These are phyloP conservation scores for Rhizopus sp. DNA, from an alignment of 371 early-diverging fungal species.

Conservation along the genomic window DNA sequence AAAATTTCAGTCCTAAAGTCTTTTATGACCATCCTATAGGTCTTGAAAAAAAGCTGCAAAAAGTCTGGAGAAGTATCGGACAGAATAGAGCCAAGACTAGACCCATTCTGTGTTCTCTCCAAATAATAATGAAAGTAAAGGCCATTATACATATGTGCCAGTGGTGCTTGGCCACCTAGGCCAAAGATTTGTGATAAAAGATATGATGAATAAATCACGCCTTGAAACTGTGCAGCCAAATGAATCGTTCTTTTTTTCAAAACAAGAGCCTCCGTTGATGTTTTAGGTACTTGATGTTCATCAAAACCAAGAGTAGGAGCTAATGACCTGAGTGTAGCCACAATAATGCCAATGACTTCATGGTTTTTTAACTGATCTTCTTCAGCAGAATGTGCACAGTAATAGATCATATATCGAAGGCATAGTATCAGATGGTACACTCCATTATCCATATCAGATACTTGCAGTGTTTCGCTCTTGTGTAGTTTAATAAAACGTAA, in stretches of 20 bases:
- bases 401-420: constrained; percentile 35
- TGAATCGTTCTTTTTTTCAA: constrained; percentile 38
- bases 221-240: constrained; percentile 42
- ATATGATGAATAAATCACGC: constrained; percentile 34
- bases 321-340: constrained; percentile 29
- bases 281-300: constrained; percentile 1
- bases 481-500: constrained; percentile 8
- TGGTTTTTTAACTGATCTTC: constrained; percentile 25
- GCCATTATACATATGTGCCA: constrained; percentile 25
- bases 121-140: constrained; percentile 28
- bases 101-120: constrained; percentile 32
- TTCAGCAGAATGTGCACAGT: constrained; percentile 7
- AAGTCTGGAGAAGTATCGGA: constrained; percentile 14
- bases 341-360: constrained; percentile 39
- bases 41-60: constrained; percentile 12
- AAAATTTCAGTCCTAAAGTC: constrained; percentile 18
- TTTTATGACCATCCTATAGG: constrained; percentile 21
- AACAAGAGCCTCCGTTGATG: constrained; percentile 14
- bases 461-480: not conserved
- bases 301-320: constrained; percentile 20
- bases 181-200: constrained; percentile 34
- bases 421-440: constrained; percentile 26
- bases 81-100: constrained; percentile 29
- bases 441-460: not conserved
- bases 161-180: constrained; percentile 12